Conservation (phyloP, 2,329 filamentous ascomycete genomes). For the Emergomyces africanus region DNA sequence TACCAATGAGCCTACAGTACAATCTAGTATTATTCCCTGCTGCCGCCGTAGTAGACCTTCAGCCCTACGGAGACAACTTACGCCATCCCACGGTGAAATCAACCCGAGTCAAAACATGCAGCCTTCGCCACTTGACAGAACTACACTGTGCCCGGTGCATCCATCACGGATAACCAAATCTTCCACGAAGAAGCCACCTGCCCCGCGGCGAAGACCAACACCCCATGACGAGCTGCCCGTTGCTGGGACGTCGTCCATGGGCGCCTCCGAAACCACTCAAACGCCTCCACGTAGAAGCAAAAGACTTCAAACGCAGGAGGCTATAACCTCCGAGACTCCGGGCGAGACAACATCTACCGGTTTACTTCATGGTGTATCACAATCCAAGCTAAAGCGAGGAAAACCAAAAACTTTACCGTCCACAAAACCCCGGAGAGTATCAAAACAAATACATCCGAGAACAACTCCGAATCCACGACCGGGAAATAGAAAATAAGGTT, state of each 20-base stretch:
- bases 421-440: not conserved
- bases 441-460: not conserved
- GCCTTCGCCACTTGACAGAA: not conserved
- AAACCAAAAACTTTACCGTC: not conserved
- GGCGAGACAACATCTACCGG: not conserved
- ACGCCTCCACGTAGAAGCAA: not conserved
- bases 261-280: not conserved
- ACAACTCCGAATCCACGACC: not conserved
- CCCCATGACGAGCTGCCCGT: not conserved
- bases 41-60: not conserved
- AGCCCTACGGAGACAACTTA: not conserved
- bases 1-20: not conserved
- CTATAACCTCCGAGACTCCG: not conserved
- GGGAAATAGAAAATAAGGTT: conserved; percentile 30
- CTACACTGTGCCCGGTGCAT: not conserved
- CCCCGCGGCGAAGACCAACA: not conserved
- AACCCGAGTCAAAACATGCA: too few species aligned
- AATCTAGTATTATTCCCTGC: not conserved
- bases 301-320: not conserved
- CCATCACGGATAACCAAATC: not conserved
- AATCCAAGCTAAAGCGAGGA: not conserved
- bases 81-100: not conserved
- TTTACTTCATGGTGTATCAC: not conserved
- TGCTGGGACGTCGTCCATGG: not conserved
- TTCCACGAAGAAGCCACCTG: not conserved